These are phyloP conservation scores for Vitis cinerea DNA, from an alignment of 164 flowering plant genomes.

Conservation along the genomic window DNA sequence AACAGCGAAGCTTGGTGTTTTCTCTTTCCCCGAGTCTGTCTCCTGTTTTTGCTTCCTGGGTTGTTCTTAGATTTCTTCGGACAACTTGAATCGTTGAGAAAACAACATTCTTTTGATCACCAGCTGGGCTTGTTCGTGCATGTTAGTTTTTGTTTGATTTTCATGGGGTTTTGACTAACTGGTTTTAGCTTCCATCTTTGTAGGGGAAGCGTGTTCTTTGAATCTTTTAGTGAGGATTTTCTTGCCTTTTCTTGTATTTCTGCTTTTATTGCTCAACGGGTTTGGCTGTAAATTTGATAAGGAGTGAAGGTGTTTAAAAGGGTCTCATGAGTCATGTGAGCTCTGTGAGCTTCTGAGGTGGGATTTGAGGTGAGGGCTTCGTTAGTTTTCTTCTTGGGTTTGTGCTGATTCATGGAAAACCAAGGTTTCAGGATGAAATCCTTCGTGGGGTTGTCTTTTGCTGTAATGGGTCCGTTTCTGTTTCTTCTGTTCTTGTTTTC, in stretches of 20 bases:
- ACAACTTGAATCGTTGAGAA: too few species aligned
- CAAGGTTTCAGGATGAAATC: not conserved
- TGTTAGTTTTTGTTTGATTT: not conserved
- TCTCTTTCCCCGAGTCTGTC: not conserved
- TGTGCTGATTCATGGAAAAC: not conserved
- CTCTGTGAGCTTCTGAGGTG: not conserved
- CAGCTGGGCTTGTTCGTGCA: not conserved
- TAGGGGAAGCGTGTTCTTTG: not conserved
- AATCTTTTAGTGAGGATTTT: not conserved
- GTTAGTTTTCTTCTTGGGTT: conserved; percentile 5
- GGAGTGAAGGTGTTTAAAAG: not conserved
- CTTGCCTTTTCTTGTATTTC: not conserved
- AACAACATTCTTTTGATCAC: not conserved
- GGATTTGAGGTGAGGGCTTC: not conserved
- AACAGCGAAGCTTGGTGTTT: not conserved
- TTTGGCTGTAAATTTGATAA: not conserved
- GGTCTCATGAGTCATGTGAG: not conserved
- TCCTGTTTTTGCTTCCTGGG: not conserved
- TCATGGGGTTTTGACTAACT: not conserved
- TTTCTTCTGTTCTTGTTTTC: not conserved
- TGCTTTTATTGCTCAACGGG: not conserved
- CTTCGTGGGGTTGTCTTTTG: conserved; percentile 1
- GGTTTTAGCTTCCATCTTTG: not conserved
- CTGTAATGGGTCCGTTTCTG: conserved; percentile 7
- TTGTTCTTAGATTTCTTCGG: conserved; percentile 6